phyloP scores from a whole-genome alignment of 345 rosid genomes.

The Camelina laxa region DNA sequence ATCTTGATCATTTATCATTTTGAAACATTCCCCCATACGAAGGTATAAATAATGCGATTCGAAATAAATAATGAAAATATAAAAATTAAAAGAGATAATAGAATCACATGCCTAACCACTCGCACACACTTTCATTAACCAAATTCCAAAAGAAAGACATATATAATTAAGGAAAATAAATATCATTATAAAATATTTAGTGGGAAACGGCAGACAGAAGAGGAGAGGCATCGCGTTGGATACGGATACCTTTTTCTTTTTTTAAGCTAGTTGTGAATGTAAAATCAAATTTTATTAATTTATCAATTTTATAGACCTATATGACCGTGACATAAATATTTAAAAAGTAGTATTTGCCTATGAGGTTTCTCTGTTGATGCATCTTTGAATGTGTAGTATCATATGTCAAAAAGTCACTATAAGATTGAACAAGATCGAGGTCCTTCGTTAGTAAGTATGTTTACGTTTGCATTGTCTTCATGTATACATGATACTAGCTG shows the following conservation, averaged over 20 bases:
- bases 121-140: constrained; percentile 31
- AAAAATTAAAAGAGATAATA: not conserved
- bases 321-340: not conserved
- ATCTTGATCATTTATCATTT: not conserved
- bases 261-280: not conserved
- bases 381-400: no score
- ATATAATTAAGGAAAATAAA: not conserved
- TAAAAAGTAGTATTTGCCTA: not conserved
- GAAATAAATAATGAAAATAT: not conserved
- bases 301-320: not conserved
- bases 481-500: not conserved
- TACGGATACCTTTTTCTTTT: not conserved
- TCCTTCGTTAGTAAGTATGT: no score
- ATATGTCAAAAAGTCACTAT: no score
- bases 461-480: not conserved
- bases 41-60: constrained; percentile 32
- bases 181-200: constrained; percentile 3
- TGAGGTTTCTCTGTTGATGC: not conserved
- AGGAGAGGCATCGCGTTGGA: not conserved
- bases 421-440: no score
- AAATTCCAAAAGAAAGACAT: not conserved
- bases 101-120: constrained; percentile 48
- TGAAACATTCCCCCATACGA: not conserved
- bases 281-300: not conserved
- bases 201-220: not conserved